These are phyloP conservation scores for Ustilago loliicola DNA, from an alignment of 1,284 basidiomycete genomes.

Conservation along the genomic window DNA sequence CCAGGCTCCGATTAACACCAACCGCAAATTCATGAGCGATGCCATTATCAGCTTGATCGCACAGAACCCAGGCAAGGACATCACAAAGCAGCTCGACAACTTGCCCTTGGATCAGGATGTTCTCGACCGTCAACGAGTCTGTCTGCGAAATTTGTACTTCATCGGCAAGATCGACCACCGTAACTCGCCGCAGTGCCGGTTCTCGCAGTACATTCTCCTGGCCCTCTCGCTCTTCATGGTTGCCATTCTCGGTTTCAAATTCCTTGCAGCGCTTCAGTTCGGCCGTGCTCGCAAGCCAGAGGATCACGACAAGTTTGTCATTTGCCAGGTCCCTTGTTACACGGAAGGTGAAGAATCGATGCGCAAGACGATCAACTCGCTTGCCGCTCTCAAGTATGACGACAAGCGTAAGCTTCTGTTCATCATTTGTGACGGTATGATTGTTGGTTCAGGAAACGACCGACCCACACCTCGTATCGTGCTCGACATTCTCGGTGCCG, in stretches of 20 bases:
- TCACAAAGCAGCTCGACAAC: conserved; percentile 82
- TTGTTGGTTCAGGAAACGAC: conserved; percentile 91
- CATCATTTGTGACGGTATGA: conserved; percentile 98
- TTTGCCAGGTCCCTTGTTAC: conserved; percentile 98
- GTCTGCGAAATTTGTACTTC: conserved; percentile 91
- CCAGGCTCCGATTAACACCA: conserved; percentile 75
- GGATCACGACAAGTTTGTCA: conserved; percentile 97
- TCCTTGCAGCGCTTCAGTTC: conserved; percentile 93
- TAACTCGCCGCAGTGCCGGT: conserved; percentile 89
- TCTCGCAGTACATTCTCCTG: conserved; percentile 91
- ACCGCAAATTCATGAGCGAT: conserved; percentile 82
- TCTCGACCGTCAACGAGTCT: conserved; percentile 84
- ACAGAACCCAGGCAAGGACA: conserved; percentile 83
- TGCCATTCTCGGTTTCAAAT: conserved; percentile 96
- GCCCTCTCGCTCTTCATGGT: conserved; percentile 93
- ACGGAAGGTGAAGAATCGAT: conserved; percentile 93
- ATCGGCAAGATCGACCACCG: conserved; percentile 93
- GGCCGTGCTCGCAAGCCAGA: conserved; percentile 86
- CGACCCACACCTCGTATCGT: conserved; percentile 79
- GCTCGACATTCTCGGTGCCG: conserved; percentile 93
- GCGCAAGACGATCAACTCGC: conserved; percentile 89
- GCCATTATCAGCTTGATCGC: conserved; percentile 85
- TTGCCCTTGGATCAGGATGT: conserved; percentile 78
- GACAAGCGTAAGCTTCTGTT: conserved; percentile 96
- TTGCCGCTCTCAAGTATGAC: conserved; percentile 94